These are phyloP conservation scores for Penicillium expansum DNA, from an alignment of 2,329 filamentous ascomycete genomes.

Conservation along the genomic window DNA sequence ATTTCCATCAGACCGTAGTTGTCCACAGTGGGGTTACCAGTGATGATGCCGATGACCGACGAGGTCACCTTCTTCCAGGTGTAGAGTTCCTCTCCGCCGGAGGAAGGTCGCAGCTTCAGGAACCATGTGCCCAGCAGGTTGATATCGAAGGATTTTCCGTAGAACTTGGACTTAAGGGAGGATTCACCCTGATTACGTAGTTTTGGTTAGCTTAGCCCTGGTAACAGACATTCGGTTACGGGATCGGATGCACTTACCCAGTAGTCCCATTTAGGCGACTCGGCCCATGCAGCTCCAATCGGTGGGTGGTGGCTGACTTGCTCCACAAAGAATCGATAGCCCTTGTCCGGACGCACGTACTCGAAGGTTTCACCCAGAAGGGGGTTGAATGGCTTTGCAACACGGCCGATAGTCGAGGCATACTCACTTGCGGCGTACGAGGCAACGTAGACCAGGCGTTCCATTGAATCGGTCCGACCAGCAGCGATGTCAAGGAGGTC, in stretches of 20 bases:
- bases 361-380: constrained; percentile 95
- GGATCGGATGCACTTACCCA: constrained; percentile 51
- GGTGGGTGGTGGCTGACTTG: constrained; percentile 98
- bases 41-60: constrained; percentile 97
- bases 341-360: constrained; percentile 91
- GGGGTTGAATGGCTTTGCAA: constrained; percentile 97
- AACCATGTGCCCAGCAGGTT: constrained; percentile 98
- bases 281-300: constrained; percentile 87
- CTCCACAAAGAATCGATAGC: constrained; percentile 97
- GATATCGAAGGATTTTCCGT: constrained; percentile 95
- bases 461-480: constrained; percentile 79
- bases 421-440: constrained; percentile 96
- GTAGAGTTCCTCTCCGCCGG: constrained; percentile 80
- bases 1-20: constrained; percentile 97
- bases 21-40: constrained; percentile 92
- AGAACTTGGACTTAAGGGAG: constrained; percentile 92
- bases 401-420: constrained; percentile 91
- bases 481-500: constrained; percentile 87
- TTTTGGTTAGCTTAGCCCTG: constrained; percentile 21
- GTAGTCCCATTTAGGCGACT: constrained; percentile 93
- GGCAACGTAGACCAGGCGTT: constrained; percentile 90
- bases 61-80: constrained; percentile 99
- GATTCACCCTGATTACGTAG: constrained; percentile 71
- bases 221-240: background rate
- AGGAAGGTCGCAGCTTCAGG: constrained; percentile 72